Evolutionary conservation across 2,329 filamentous ascomycete species (phyloP), one percentile per base, ranked within the genome.

Genomic region (Aphanoascus verrucosus): DNA sequence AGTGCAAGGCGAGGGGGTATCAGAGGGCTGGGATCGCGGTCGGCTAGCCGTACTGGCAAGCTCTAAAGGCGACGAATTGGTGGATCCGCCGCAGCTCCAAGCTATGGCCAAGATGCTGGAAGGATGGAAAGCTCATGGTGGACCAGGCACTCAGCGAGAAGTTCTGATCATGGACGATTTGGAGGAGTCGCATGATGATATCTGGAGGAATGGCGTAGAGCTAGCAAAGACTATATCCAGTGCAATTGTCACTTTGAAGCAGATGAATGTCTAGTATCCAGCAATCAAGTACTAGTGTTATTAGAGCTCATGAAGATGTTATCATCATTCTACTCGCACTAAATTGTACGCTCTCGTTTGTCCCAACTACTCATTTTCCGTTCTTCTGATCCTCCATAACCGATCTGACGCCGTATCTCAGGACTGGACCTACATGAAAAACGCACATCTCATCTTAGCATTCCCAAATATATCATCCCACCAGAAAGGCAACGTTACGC

Each of bases 21-120:
- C 68, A 9, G 65, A 64, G 48, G 66, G 65, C 0, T 72, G 68
- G 65, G 60, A 58, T 41, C 58, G 58, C 40, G 69, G 69, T 5
- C 58, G 61, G 34, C 59, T 71, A 37, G 65, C 65, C 11, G 62
- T 74, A 9, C 55, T 75, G 31, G 71, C 69, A 23, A 66, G 70
- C 52, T 73, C 71, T 3, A 52, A 53, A n/a, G 65, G 67, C 15
- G 73, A 75, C 61, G 65, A 62, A 40, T 59, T 74, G 34, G 69
- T 74, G 7, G 68, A 73, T 60, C 54, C 56, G 43, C 57, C 55
- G 1, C 72, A 75, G 57, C 49, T 64, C 5, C 63, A 67, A 42
- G 61, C 47, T 1, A 73, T 80, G 77, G 61, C 75, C 73, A 58
- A 76, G 65, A 65, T 73, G 65, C 65, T 79, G 72, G 64, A 75